Evolutionary conservation across 1,139 yeast genomes (phyloP).

Genomic region (Kodamaea arcana): DNA sequence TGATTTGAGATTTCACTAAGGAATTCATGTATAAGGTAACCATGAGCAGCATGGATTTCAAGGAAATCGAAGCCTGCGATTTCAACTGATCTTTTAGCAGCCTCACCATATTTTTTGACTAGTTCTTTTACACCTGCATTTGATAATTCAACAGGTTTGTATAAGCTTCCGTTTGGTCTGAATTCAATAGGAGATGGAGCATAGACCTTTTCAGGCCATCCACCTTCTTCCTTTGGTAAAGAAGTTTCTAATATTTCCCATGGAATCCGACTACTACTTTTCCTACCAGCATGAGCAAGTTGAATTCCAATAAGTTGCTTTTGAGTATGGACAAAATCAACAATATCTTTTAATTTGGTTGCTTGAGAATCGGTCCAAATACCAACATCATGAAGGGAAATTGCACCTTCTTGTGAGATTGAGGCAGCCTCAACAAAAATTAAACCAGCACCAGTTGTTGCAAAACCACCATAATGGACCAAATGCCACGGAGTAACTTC

Average conservation of each 20-base stretch:
- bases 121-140: constrained; percentile 30
- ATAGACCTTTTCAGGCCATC: constrained; percentile 40
- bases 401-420: constrained; percentile 40
- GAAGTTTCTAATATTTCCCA: constrained; percentile 29
- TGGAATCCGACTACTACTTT: constrained; percentile 37
- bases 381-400: constrained; percentile 47
- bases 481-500: constrained; percentile 45
- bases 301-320: constrained; percentile 49
- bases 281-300: constrained; percentile 56
- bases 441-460: constrained; percentile 50
- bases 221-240: constrained; percentile 29
- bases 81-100: constrained; percentile 37
- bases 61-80: constrained; percentile 66
- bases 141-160: constrained; percentile 30
- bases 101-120: constrained; percentile 31
- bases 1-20: constrained; percentile 43
- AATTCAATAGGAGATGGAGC: constrained; percentile 45
- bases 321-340: constrained; percentile 55
- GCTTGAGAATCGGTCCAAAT: constrained; percentile 52
- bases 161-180: constrained; percentile 26
- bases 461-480: constrained; percentile 42
- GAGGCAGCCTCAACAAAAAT: constrained; percentile 51
- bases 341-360: constrained; percentile 41
- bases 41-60: constrained; percentile 68
- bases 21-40: constrained; percentile 63